phyloP scores from a whole-genome alignment of 1,284 basidiomycete genomes.

The Tausonia pullulans region DNA sequence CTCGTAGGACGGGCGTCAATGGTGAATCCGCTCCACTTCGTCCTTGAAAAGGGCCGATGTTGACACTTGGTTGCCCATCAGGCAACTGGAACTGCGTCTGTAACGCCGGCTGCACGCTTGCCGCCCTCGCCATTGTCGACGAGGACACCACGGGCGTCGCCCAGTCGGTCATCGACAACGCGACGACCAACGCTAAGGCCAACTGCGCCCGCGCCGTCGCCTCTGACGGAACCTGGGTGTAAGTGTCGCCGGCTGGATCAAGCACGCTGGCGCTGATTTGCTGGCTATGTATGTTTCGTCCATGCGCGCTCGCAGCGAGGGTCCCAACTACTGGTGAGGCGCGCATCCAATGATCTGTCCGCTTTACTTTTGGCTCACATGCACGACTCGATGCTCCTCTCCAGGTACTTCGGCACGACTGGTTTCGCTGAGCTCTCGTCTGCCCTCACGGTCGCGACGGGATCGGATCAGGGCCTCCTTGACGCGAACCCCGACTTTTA shows the following conservation, averaged over 20 bases:
- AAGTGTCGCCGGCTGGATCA: no score
- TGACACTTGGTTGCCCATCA: constrained; percentile 18
- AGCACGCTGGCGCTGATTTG: no score
- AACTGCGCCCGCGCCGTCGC: constrained; percentile 60
- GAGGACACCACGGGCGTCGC: constrained; percentile 72
- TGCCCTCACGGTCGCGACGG: constrained; percentile 71
- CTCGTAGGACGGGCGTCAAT: not conserved
- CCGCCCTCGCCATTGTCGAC: constrained; percentile 74
- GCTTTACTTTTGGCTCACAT: not conserved
- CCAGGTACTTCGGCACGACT: constrained; percentile 73
- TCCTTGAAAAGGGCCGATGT: no score
- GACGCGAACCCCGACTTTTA: constrained; percentile 56
- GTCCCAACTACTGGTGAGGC: constrained; percentile 72
- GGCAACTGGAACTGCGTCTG: constrained; percentile 97
- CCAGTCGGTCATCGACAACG: constrained; percentile 51
- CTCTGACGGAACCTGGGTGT: constrained; percentile 88
- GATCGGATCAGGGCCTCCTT: constrained; percentile 66
- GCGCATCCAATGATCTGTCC: not conserved
- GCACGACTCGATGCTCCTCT: not conserved
- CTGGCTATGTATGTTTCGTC: no score
- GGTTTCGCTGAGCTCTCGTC: constrained; percentile 86
- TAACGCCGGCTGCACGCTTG: constrained; percentile 83
- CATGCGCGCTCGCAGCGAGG: no score
- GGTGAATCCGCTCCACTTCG: not conserved
- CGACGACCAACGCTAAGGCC: constrained; percentile 59